These are phyloP conservation scores for Lobosporangium transversale DNA, from an alignment of 192 early-diverging fungal genomes.

Conservation along the genomic window DNA sequence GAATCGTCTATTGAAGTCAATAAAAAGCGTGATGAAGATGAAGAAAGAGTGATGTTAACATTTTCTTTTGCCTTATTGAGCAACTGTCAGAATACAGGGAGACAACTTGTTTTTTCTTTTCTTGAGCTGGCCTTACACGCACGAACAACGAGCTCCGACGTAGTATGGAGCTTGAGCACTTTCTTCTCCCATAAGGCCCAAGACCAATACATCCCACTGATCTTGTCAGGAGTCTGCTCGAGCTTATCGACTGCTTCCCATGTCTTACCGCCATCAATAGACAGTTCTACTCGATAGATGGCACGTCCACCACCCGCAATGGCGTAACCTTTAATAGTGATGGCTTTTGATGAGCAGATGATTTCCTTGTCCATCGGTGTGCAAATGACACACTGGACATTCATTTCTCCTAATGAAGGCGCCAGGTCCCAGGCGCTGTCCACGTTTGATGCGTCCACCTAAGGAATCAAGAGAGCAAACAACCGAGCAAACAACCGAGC, in stretches of 20 bases:
- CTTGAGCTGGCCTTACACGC: too few species aligned
- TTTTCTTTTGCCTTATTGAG: too few species aligned
- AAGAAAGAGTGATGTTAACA: not conserved
- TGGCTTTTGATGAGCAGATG: slow-evolving; percentile 39
- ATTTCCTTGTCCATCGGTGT: slow-evolving; percentile 68
- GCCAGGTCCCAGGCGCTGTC: slow-evolving; percentile 66
- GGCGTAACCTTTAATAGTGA: slow-evolving; percentile 78
- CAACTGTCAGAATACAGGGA: too few species aligned
- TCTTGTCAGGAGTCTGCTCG: slow-evolving; percentile 53
- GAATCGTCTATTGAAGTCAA: slow-evolving; percentile 64
- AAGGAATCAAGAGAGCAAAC: not conserved
- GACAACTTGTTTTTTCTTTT: too few species aligned
- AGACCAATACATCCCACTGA: slow-evolving; percentile 71
- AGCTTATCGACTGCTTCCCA: slow-evolving; percentile 81
- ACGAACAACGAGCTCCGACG: slow-evolving; percentile 75
- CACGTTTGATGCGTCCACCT: slow-evolving; percentile 34
- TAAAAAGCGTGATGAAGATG: not conserved
- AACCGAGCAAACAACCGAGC: too few species aligned
- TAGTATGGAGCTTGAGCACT: slow-evolving; percentile 55
- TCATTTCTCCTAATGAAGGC: slow-evolving; percentile 73
- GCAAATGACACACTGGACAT: slow-evolving; percentile 84
- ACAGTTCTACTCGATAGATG: slow-evolving; percentile 85
- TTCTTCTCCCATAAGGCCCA: slow-evolving; percentile 86
- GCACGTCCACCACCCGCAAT: slow-evolving; percentile 80
- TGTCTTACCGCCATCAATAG: slow-evolving; percentile 83